A percentile compares a stretch with the other conserved stretches of the same genome.
Evolutionary conservation across 106 monocot genomes (phyloP).

Genomic region (Gastrodia elata): DNA sequence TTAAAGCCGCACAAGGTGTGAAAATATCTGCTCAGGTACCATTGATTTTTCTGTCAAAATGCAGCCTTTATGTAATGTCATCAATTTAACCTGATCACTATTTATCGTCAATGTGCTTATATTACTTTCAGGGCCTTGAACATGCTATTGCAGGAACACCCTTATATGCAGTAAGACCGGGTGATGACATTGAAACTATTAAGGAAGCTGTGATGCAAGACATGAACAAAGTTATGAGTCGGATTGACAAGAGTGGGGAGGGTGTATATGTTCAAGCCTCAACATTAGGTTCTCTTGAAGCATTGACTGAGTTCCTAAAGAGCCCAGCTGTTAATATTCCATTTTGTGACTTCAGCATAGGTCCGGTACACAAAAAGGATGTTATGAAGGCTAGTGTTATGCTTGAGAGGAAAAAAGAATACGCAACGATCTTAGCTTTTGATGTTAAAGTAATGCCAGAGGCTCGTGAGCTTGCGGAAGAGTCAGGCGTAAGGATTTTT

Average conservation of each 20-base stretch:
- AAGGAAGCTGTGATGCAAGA: slow-evolving; percentile 81
- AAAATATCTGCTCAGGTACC: slow-evolving; percentile 82
- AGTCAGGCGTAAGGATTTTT: slow-evolving; percentile 74
- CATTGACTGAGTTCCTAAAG: slow-evolving; percentile 81
- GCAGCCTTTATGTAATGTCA: background rate
- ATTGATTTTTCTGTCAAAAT: background rate
- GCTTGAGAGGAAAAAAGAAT: slow-evolving; percentile 72
- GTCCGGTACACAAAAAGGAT: slow-evolving; percentile 96
- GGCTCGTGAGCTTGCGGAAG: slow-evolving; percentile 72
- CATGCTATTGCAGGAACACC: slow-evolving; percentile 37
- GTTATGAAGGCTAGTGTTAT: slow-evolving; percentile 95
- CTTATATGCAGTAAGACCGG: slow-evolving; percentile 67
- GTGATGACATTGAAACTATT: slow-evolving; percentile 62
- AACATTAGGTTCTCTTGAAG: slow-evolving; percentile 94
- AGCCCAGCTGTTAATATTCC: slow-evolving; percentile 82
- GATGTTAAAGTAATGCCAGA: slow-evolving; percentile 95
- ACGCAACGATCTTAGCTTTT: slow-evolving; percentile 87
- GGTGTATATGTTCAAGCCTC: slow-evolving; percentile 99
- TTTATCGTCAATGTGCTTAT: background rate
- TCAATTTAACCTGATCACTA: background rate
- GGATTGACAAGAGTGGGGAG: slow-evolving; percentile 90
- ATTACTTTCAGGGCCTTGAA: slow-evolving; percentile 20
- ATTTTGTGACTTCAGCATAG: slow-evolving; percentile 80
- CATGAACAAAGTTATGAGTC: slow-evolving; percentile 69
- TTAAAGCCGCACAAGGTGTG: slow-evolving; percentile 82